Evolutionary conservation across 345 rosid species (phyloP).

Genomic region (Arabidopsis arenosa): DNA sequence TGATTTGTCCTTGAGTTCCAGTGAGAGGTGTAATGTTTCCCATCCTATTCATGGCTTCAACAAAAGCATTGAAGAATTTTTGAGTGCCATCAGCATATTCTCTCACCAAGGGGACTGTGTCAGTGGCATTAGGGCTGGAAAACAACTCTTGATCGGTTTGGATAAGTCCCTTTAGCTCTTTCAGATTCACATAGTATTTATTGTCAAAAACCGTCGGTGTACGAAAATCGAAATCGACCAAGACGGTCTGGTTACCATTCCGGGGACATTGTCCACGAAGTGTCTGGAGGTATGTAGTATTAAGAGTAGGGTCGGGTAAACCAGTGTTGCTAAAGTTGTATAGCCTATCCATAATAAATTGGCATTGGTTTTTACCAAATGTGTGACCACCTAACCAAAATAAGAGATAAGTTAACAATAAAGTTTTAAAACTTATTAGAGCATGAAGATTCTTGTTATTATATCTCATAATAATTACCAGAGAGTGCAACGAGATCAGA

Average conservation of each 20-base stretch:
- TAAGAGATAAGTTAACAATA: not conserved
- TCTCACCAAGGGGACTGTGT: slow-evolving; percentile 54
- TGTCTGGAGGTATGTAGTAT: slow-evolving; percentile 47
- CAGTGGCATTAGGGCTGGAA: slow-evolving; percentile 52
- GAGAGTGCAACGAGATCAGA: slow-evolving; percentile 43
- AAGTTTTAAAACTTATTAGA: not conserved
- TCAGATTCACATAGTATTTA: slow-evolving; percentile 61
- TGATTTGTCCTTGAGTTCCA: slow-evolving; percentile 59
- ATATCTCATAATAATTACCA: slow-evolving; percentile 11
- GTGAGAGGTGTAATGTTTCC: slow-evolving; percentile 64
- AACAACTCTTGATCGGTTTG: slow-evolving; percentile 62
- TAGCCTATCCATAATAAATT: slow-evolving; percentile 55
- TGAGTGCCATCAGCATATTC: slow-evolving; percentile 45
- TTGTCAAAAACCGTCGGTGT: slow-evolving; percentile 63
- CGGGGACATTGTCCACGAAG: slow-evolving; percentile 60
- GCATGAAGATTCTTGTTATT: not conserved
- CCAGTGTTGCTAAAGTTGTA: slow-evolving; percentile 55
- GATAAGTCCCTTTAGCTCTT: slow-evolving; percentile 55
- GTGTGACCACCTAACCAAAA: slow-evolving; percentile 59
- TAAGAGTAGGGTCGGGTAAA: slow-evolving; percentile 55
- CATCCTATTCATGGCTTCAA: slow-evolving; percentile 68
- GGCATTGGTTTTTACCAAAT: slow-evolving; percentile 66
- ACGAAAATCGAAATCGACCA: slow-evolving; percentile 56
- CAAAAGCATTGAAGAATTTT: slow-evolving; percentile 56
- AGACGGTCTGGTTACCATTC: slow-evolving; percentile 50